Evolutionary conservation across 805 yeast genomes (phyloP), one percentile per base, ranked within the genome.

Genomic region (Candida germanica): DNA sequence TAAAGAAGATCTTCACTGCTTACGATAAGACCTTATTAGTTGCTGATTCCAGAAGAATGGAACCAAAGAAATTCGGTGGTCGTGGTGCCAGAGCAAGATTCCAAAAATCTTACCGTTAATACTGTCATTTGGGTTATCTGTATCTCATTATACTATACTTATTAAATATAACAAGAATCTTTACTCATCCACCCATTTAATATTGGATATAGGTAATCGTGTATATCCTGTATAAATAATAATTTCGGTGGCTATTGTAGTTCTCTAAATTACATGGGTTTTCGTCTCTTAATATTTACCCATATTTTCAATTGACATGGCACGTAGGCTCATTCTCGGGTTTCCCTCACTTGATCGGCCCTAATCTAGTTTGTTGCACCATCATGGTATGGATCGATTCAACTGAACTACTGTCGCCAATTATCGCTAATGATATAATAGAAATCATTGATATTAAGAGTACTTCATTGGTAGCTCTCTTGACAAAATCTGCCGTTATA

Each of bases 11-110:
- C 63, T 87, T 89, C 78, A 80, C 91, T 55, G 68, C 95, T 64
- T 94, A 89, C 83, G 98, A 93, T 91, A 89, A 96, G 83, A 87
- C 98, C 72, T 84, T 93, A 72, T 84, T 93, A 78, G 93, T 93
- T 73, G 98, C 98, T 64, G 98, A 93, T 75, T 79, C 97, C 63
- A 88, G 98, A 86, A 91, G 95, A 84, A 83, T 89, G 84, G 98
- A 93, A 82, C 98, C 98, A 83, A 93, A 93, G 97, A 93, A 93
- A 83, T 93, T 93, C 81, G 98, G 98, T 82, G 98, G 98, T 83
- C 95, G 95, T 76, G 98, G 98, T 87, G 98, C 98, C 79, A 93
- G 98, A 81, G 93, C 98, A 70, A 91, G 98, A 80, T 91, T 87
- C 97, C 98, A 93, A 83, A 93, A 93, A 76, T 93, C 98, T 73